Base-by-base conservation (phyloP, 306 rosid genomes). In the Purshia tridentata region DNA sequence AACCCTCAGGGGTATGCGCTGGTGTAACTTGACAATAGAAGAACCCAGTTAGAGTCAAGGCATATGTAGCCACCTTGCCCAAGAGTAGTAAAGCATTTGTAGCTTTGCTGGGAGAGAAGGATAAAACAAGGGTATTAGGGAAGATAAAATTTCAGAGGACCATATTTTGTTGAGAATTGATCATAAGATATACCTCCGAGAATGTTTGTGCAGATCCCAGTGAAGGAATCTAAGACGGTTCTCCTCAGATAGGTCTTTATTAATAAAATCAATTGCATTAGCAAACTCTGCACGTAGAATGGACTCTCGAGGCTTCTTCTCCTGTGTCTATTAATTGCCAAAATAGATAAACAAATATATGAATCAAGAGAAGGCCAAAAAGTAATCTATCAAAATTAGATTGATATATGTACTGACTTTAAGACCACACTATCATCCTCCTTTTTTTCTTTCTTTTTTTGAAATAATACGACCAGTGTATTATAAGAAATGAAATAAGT, bases 271-370 rank as follows among this genome's bases (percentile, higher is more conserved):
- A 70, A 94, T 90, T 59, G 97, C 99, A 84, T 88, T 85, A 41
- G 89, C 90, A 81, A 91, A 94, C 91, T 91, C 99, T 0, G 87
- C 35, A 57, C 95, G 89, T 53, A 94, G 91, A 81, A 91, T 89
- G 57, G 97, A 89, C 78, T 94, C 99, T 29, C 97, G 92, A 52
- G 97, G 96, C 87, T 59, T 91, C 81, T 76, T 94, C 86, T 94
- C 99, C 66, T 63, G 86, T 1, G 92, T 88, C 99, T 94, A 74
- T 70, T 67, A 50, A 79, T 78, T 23, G 49, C 4, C 72, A 49
- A 10, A 71, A 53, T 13, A 16, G 51, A 58, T 12, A 20, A 74
- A 46, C 19, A 11, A 41, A 39, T 8, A 58, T 51, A 18, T 15
- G 39, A 65, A 50, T 15, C 48, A 74, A 53, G 44, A 51, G 13